phyloP scores from a whole-genome alignment of 2,329 filamentous ascomycete species.

The Fusarium nelsonii region DNA sequence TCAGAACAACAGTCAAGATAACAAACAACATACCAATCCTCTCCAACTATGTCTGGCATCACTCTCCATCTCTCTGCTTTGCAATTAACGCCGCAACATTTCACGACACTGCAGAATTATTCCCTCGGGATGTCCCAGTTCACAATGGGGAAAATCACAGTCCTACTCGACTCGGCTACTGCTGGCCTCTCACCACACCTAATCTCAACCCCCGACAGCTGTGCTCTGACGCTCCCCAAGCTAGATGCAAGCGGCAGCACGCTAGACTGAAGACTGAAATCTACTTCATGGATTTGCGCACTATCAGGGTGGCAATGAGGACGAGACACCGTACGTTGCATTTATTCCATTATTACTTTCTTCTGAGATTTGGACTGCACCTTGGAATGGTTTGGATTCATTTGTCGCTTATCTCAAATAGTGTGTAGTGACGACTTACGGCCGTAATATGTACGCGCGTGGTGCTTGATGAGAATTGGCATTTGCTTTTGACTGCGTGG shows the following conservation, averaged over 20 bases:
- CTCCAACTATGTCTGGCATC: not conserved
- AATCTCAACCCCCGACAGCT: not conserved
- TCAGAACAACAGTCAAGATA: not conserved
- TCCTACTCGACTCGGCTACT: not conserved
- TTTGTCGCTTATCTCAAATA: not conserved
- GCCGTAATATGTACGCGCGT: not conserved
- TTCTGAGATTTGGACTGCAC: not conserved
- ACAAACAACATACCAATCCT: not conserved
- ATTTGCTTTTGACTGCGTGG: not conserved
- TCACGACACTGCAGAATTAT: not conserved
- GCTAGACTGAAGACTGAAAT: not conserved
- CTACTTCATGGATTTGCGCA: not conserved
- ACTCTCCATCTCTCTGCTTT: not conserved
- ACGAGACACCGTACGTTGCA: not conserved
- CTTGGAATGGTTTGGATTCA: not conserved
- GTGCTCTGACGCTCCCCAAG: not conserved
- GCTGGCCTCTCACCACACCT: not conserved
- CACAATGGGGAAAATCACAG: constrained; percentile 2
- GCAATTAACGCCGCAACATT: not conserved
- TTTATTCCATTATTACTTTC: not conserved
- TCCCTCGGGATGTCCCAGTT: not conserved
- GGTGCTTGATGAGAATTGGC: not conserved
- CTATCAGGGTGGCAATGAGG: not conserved
- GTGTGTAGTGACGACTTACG: not conserved
- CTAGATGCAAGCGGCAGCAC: not conserved